Evolutionary conservation across 345 rosid species (phyloP), one percentile per base, ranked within the genome.

Genomic region (Salix viminalis): DNA sequence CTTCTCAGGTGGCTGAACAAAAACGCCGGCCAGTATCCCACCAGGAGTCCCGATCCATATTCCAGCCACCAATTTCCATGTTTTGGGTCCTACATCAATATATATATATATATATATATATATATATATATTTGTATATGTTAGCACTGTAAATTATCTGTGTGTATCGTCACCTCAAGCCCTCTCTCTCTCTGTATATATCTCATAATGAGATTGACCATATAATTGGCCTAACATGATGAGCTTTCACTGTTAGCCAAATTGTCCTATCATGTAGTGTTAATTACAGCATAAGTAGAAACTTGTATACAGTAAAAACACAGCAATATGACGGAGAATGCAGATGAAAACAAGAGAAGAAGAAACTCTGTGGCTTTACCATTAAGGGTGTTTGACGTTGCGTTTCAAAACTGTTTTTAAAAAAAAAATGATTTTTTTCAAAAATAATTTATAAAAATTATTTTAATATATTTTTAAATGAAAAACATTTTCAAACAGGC

Each of bases 61-160:
- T 82, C 73, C 54, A 82, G 76, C 84, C 84, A 82, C 84, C 84
- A 82, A 30, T 82, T 26, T 26, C 84, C 84, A 71, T 82, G 84
- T 70, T 82, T 82, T 58, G 84, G 84, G 68, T 82, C 84, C 84
- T 82, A 69, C 75, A 70, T 19, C 36, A 58, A 65, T 66, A 12
- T 4, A 30, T 4, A 32, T 32, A 30, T 30, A 32, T 10, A 8
- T 34, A 30, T 50, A 28, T 3, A 24, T 24, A 24, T 24, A 28
- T 3, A 32, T 32, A 32, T 32, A 34, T 11, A 9, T 34, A 30
- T 50, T 5, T 24, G 24, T 46, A 6, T 37, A 15, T 34, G 75
- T 77, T 74, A 74, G 72, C 71, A 42, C 48, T 23, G 73, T 9
- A 62, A 30, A 69, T 37, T 42, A 76, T 76, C 65, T 46, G 34